Evolutionary conservation across 1,284 basidiomycete genomes (phyloP).

Genomic region (Testicularia cyperi): DNA sequence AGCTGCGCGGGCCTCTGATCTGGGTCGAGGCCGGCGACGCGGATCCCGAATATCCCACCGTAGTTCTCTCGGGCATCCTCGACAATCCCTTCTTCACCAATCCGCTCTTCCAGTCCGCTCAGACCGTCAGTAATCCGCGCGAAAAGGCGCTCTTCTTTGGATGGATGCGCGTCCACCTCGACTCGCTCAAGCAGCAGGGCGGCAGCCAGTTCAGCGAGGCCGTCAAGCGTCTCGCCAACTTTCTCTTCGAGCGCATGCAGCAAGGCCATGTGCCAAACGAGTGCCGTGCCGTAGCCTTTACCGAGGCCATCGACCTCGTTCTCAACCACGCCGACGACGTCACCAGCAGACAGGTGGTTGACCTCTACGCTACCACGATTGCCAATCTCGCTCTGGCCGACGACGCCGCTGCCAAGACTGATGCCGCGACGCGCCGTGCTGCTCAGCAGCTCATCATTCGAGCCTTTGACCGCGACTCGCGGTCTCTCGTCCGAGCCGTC

Average conservation of each 20-base stretch:
- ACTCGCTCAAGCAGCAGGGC: slow-evolving; percentile 19
- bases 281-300: slow-evolving; percentile 26
- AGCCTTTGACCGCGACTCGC: slow-evolving; percentile 35
- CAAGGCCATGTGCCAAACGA: slow-evolving; percentile 34
- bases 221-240: slow-evolving; percentile 49
- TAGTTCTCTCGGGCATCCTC: slow-evolving; percentile 45
- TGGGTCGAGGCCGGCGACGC: slow-evolving; percentile 16
- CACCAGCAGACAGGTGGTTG: slow-evolving; percentile 36
- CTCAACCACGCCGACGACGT: slow-evolving; percentile 28
- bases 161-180: slow-evolving; percentile 36
- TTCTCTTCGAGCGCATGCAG: slow-evolving; percentile 53
- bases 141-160: slow-evolving; percentile 30
- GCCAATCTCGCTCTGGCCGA: slow-evolving; percentile 27
- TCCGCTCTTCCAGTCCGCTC: slow-evolving; percentile 17
- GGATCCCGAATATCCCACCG: slow-evolving; percentile 28
- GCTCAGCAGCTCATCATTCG: slow-evolving; percentile 33
- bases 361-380: slow-evolving; percentile 45
- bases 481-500: slow-evolving; percentile 12
- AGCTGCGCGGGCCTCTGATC: slow-evolving; percentile 19
- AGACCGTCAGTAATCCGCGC: slow-evolving; percentile 18
- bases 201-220: slow-evolving; percentile 37
- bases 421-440: slow-evolving; percentile 11
- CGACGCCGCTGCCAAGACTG: slow-evolving; percentile 12
- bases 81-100: slow-evolving; percentile 41
- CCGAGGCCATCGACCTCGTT: slow-evolving; percentile 27